Conservation (phyloP, 2,329 filamentous ascomycete genomes). For the Fusarium chlamydosporum region DNA sequence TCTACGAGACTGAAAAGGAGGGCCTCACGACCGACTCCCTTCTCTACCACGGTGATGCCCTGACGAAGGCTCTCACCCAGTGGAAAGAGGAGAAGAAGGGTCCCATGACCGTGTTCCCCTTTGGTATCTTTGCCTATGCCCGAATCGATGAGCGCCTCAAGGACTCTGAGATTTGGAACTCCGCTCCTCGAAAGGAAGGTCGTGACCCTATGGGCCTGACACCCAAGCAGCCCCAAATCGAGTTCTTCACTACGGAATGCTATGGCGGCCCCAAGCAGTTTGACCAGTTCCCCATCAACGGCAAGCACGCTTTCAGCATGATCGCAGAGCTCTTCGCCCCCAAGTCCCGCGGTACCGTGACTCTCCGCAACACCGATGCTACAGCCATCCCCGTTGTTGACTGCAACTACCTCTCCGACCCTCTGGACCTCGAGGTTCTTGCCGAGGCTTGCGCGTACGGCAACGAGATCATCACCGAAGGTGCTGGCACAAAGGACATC, state of each 20-base stretch:
- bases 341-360: slow-evolving; percentile 69
- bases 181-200: slow-evolving; percentile 62
- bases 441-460: slow-evolving; percentile 70
- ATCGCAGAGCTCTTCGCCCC: slow-evolving; percentile 71
- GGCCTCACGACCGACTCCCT: slow-evolving; percentile 68
- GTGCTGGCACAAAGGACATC: slow-evolving; percentile 69
- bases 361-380: slow-evolving; percentile 63
- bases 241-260: slow-evolving; percentile 74
- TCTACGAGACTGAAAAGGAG: slow-evolving; percentile 69
- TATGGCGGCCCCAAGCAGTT: slow-evolving; percentile 73
- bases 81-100: slow-evolving; percentile 72
- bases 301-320: slow-evolving; percentile 70
- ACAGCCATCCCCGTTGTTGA: slow-evolving; percentile 68
- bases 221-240: slow-evolving; percentile 69
- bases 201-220: slow-evolving; percentile 75
- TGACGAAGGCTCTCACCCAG: slow-evolving; percentile 64
- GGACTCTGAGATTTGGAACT: slow-evolving; percentile 68
- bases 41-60: slow-evolving; percentile 67
- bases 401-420: slow-evolving; percentile 70
- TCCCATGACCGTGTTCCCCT: slow-evolving; percentile 72
- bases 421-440: slow-evolving; percentile 70
- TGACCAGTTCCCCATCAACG: slow-evolving; percentile 65
- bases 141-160: slow-evolving; percentile 72
- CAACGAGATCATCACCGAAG: slow-evolving; percentile 72
- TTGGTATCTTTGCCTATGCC: slow-evolving; percentile 73